Conservation (phyloP, 1,284 basidiomycete genomes). For the Golubevia sp. region DNA sequence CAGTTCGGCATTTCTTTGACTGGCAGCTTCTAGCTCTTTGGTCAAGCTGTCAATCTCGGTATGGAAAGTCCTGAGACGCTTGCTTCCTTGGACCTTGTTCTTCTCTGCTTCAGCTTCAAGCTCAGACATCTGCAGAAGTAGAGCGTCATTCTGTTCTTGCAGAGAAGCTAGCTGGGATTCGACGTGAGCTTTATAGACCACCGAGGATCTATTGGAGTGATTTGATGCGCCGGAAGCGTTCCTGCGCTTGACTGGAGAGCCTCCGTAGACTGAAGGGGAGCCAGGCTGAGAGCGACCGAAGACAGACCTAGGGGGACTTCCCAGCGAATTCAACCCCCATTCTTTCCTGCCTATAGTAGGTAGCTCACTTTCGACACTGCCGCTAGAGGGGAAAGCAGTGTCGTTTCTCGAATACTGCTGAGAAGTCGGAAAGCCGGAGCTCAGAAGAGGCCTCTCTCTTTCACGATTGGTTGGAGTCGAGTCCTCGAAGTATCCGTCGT, state of each 20-base stretch:
- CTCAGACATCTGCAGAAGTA: slow-evolving; percentile 38
- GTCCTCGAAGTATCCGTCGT: not conserved
- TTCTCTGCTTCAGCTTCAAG: slow-evolving; percentile 42
- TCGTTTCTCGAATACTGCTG: not conserved
- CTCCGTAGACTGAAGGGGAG: not conserved
- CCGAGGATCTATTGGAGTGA: not conserved
- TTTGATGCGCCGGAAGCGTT: not conserved
- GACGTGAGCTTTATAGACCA: not conserved
- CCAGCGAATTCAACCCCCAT: not conserved
- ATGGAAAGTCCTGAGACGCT: slow-evolving; percentile 29
- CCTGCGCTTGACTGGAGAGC: not conserved
- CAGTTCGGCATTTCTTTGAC: slow-evolving; percentile 35
- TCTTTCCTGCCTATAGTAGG: not conserved
- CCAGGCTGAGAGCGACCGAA: slow-evolving; percentile 1
- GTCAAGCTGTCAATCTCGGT: slow-evolving; percentile 43
- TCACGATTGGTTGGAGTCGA: not conserved
- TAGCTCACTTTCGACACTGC: not conserved
- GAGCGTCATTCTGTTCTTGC: slow-evolving; percentile 38
- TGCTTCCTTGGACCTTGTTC: slow-evolving; percentile 30
- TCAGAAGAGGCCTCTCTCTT: not conserved
- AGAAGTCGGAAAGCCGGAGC: not conserved
- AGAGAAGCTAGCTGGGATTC: slow-evolving; percentile 28
- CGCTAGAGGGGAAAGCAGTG: not conserved
- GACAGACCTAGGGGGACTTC: not conserved
- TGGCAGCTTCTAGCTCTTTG: slow-evolving; percentile 40